These are phyloP conservation scores for Glaciozyma antarctica DNA, from an alignment of 768 basidiomycete species.

Conservation along the genomic window DNA sequence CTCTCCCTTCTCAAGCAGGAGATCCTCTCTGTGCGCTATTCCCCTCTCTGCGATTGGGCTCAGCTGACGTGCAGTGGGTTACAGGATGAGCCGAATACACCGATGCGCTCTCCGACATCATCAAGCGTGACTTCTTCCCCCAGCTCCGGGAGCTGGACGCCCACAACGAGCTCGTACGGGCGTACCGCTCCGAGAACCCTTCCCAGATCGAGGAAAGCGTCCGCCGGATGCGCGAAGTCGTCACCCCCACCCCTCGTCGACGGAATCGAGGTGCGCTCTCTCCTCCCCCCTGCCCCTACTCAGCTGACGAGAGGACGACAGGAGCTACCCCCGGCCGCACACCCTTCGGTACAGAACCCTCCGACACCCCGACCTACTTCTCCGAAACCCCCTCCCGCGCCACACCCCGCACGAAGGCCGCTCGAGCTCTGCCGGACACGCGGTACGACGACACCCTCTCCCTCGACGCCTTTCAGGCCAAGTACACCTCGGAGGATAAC, in stretches of 20 bases:
- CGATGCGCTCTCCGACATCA: constrained; percentile 76
- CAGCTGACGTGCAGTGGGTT: background rate
- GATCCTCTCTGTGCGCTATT: constrained; percentile 20
- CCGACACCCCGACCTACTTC: constrained; percentile 39
- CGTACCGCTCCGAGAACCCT: constrained; percentile 58
- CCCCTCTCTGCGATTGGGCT: no score
- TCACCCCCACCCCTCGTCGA: constrained; percentile 12
- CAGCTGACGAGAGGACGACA: background rate
- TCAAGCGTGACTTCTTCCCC: constrained; percentile 96
- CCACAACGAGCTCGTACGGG: constrained; percentile 75
- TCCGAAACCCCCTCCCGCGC: constrained; percentile 55
- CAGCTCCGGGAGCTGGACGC: constrained; percentile 81
- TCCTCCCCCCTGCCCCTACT: background rate
- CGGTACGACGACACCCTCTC: constrained; percentile 55
- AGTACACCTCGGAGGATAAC: constrained; percentile 94
- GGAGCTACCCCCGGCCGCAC: constrained; percentile 52
- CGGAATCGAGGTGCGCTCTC: background rate
- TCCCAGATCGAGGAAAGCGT: constrained; percentile 22
- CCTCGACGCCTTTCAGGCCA: constrained; percentile 78
- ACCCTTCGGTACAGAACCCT: constrained; percentile 47
- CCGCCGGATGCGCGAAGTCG: constrained; percentile 33
- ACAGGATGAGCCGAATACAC: constrained; percentile 89
- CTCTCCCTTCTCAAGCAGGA: constrained; percentile 17
- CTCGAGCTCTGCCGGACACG: constrained; percentile 38
- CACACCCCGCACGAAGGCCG: constrained; percentile 37